Conservation (phyloP, 139 green algal genomes). For the Coccomyxa sp. region DNA sequence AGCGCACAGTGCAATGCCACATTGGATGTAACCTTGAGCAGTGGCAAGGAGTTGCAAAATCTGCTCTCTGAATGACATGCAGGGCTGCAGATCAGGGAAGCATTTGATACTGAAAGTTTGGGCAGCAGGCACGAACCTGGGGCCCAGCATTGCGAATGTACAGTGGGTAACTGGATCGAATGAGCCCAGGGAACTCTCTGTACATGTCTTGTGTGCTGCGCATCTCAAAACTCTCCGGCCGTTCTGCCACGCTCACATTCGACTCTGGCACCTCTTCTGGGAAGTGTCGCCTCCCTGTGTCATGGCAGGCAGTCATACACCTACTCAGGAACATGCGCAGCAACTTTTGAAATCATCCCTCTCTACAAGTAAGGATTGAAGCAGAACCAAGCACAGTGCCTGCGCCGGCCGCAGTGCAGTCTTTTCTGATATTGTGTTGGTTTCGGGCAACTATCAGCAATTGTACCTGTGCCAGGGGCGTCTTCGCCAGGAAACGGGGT, state of each 20-base stretch:
- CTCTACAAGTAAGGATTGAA: not conserved
- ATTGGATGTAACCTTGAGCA: no score
- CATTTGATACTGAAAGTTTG: not conserved
- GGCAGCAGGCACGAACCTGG: not conserved
- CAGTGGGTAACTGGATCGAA: constrained; percentile 1
- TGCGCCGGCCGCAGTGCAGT: not conserved
- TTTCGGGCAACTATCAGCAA: no score
- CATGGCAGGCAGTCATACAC: not conserved
- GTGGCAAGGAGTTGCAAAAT: no score
- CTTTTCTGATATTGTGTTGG: not conserved
- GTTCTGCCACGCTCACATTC: not conserved
- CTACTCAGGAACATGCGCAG: not conserved
- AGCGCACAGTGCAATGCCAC: no score
- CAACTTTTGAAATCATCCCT: not conserved
- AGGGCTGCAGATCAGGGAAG: no score
- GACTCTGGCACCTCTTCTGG: constrained; percentile 1
- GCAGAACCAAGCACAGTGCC: not conserved
- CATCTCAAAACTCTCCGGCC: not conserved
- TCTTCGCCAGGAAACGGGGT: not conserved
- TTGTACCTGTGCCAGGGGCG: constrained; percentile 2
- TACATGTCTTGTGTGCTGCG: not conserved
- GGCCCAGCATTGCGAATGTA: not conserved
- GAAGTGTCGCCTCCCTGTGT: not conserved
- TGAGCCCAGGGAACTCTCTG: not conserved
- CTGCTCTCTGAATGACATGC: no score